phyloP scores from a whole-genome alignment of 2,329 filamentous ascomycete species.

The Colletotrichum sp. region DNA sequence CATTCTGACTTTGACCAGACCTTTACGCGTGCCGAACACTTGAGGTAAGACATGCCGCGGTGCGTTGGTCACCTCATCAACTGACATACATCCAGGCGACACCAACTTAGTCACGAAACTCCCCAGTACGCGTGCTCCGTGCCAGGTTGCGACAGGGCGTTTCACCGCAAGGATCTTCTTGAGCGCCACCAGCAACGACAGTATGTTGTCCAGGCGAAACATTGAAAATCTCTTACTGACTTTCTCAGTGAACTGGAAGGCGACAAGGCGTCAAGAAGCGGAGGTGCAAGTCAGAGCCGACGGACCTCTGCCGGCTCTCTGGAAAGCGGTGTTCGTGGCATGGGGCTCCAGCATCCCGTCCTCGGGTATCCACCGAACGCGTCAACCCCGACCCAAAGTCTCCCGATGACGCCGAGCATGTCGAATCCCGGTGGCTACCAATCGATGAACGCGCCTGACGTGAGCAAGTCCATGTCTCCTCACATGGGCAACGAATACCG shows the following conservation, averaged over 20 bases:
- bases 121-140: slow-evolving; percentile 57
- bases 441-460: slow-evolving; percentile 3
- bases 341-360: slow-evolving; percentile 4
- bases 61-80: not conserved
- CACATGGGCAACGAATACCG: slow-evolving; percentile 20
- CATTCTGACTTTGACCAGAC: slow-evolving; percentile 43
- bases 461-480: slow-evolving; percentile 18
- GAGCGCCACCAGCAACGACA: slow-evolving; percentile 61
- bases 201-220: slow-evolving; percentile 35
- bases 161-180: slow-evolving; percentile 64
- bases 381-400: not conserved
- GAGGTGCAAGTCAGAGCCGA: slow-evolving; percentile 10
- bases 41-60: slow-evolving; percentile 48
- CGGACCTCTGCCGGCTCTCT: slow-evolving; percentile 19
- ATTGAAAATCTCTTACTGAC: not conserved
- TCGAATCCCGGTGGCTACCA: slow-evolving; percentile 3
- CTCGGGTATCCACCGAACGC: slow-evolving; percentile 16
- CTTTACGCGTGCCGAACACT: slow-evolving; percentile 66
- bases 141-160: slow-evolving; percentile 60
- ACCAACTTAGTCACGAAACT: slow-evolving; percentile 64
- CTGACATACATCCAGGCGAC: slow-evolving; percentile 48
- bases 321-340: slow-evolving; percentile 4
- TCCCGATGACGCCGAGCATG: slow-evolving; percentile 19
- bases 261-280: slow-evolving; percentile 12
- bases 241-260: slow-evolving; percentile 19